These are phyloP conservation scores for Trichothecium sympodiale DNA, from an alignment of 2,329 filamentous ascomycete species.

Conservation along the genomic window DNA sequence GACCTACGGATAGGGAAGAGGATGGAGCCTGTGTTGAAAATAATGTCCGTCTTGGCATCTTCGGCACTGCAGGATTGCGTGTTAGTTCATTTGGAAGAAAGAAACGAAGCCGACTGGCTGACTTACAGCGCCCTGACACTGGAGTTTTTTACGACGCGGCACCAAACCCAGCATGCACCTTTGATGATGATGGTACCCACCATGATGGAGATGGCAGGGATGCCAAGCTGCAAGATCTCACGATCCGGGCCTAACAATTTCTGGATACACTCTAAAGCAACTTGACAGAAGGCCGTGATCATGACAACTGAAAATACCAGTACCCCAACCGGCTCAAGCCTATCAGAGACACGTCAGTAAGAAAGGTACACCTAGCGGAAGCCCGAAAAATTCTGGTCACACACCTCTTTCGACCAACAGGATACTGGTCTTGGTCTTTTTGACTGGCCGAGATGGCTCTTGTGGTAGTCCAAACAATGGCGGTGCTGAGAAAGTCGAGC, in stretches of 20 bases:
- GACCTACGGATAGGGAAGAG: constrained; percentile 62
- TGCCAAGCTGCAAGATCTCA: constrained; percentile 58
- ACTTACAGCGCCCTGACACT: constrained; percentile 67
- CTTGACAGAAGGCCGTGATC: constrained; percentile 76
- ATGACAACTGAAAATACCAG: constrained; percentile 77
- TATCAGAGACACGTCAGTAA: constrained; percentile 15
- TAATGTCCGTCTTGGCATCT: constrained; percentile 59
- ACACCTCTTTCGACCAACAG: constrained; percentile 68
- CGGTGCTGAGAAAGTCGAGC: constrained; percentile 70
- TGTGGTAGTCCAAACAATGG: constrained; percentile 71
- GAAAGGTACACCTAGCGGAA: neutral
- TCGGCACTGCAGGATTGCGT: constrained; percentile 25
- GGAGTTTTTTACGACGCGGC: constrained; percentile 73
- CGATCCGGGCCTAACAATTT: constrained; percentile 51
- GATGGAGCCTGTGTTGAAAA: constrained; percentile 86
- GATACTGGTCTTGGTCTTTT: constrained; percentile 65
- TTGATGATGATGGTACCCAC: constrained; percentile 71
- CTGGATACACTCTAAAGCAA: constrained; percentile 58
- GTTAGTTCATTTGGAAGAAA: neutral
- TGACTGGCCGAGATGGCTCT: constrained; percentile 54
- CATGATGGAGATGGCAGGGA: constrained; percentile 72
- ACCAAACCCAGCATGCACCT: constrained; percentile 76
- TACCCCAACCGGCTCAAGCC: constrained; percentile 69
- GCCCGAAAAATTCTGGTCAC: too few species aligned
- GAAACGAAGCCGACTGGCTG: neutral